A percentile compares a stretch with the other conserved stretches of the same genome.
Evolutionary conservation across 208 protist species (phyloP).

Genomic region (Phytomonas francai): DNA sequence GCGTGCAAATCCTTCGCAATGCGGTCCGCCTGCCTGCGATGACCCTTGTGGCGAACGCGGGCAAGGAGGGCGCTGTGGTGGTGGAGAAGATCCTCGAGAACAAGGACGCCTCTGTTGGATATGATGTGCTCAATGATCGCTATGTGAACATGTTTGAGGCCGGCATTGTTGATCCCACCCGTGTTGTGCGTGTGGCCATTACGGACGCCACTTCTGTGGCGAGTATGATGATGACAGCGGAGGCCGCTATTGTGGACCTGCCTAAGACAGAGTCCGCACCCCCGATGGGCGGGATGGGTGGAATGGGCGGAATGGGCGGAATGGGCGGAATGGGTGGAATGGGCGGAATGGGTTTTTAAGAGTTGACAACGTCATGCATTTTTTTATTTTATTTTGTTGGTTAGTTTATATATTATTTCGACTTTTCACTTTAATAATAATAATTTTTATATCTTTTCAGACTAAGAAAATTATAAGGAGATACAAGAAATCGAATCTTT

Average conservation of each 20-base stretch:
- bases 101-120: constrained; percentile 81
- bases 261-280: constrained; percentile 29
- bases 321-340: constrained; percentile 27
- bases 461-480: not conserved
- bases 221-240: constrained; percentile 98
- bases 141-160: constrained; percentile 98
- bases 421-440: constrained; percentile 2
- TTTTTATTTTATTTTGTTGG: not conserved
- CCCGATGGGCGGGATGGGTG: constrained; percentile 48
- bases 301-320: constrained; percentile 54
- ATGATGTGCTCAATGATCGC: constrained; percentile 90
- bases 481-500: not conserved
- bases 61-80: constrained; percentile 96
- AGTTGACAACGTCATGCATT: not conserved
- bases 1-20: constrained; percentile 93
- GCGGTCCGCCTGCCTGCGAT: constrained; percentile 89
- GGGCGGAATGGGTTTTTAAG: constrained; percentile 3
- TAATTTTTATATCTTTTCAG: not conserved
- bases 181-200: constrained; percentile 97
- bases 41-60: constrained; percentile 97
- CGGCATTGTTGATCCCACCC: constrained; percentile 99
- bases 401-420: constrained; percentile 2
- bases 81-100: constrained; percentile 94
- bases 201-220: constrained; percentile 95
- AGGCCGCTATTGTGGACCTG: constrained; percentile 87